phyloP scores from a whole-genome alignment of 805 yeast genomes.

The Ogataea ganodermae region DNA sequence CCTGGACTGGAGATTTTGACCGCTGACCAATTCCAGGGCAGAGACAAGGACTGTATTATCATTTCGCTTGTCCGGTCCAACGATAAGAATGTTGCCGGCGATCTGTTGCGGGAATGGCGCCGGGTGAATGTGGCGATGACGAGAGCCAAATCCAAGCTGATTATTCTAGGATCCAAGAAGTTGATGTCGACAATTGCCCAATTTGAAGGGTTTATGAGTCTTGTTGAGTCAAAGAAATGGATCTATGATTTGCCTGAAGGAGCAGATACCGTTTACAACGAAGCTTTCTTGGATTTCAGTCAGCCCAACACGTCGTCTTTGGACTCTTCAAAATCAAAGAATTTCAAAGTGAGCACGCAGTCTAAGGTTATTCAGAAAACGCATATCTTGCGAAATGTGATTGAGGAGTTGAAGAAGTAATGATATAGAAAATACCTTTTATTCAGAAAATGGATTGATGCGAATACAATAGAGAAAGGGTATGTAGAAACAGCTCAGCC shows the following conservation, averaged over 20 bases:
- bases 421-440: too few relatives aligned
- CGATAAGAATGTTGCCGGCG: conserved; percentile 64
- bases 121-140: conserved; percentile 94
- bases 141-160: conserved; percentile 79
- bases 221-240: conserved; percentile 65
- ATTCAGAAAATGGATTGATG: neutral
- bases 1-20: conserved; percentile 75
- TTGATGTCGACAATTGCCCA: conserved; percentile 57
- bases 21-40: conserved; percentile 94
- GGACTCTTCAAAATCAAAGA: neutral
- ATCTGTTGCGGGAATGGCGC: conserved; percentile 82
- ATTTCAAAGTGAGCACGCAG: conserved; percentile 12
- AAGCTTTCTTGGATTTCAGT: conserved; percentile 15
- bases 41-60: conserved; percentile 90
- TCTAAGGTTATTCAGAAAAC: conserved; percentile 21
- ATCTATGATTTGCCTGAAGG: conserved; percentile 52
- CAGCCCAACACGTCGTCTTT: neutral
- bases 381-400: conserved; percentile 21
- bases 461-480: neutral
- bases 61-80: conserved; percentile 89
- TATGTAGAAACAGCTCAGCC: neutral
- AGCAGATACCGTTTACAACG: conserved; percentile 41
- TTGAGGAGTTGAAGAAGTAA: conserved; percentile 16
- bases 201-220: conserved; percentile 58
- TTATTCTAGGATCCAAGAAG: conserved; percentile 75